These are phyloP conservation scores for Ajuga reptans DNA, from an alignment of 305 asterid genomes.

Conservation along the genomic window DNA sequence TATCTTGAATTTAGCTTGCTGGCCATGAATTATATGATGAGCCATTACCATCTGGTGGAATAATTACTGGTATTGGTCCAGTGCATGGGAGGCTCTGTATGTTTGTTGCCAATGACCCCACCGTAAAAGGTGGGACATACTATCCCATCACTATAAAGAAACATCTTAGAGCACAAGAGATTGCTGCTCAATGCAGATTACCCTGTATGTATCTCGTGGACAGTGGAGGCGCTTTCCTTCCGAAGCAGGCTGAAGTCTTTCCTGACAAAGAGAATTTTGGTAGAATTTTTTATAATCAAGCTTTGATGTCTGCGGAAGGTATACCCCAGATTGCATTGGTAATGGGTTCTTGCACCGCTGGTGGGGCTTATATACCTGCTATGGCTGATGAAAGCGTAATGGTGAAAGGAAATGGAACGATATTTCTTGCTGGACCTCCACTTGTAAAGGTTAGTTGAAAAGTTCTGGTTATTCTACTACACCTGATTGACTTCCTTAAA, in stretches of 20 bases:
- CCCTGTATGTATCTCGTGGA: conserved; percentile 96
- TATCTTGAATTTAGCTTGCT: conserved; percentile 61
- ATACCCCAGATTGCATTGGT: conserved; percentile 94
- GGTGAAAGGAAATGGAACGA: conserved; percentile 96
- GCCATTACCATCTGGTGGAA: conserved; percentile 83
- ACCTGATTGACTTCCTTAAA: not conserved
- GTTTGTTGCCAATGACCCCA: conserved; percentile 95
- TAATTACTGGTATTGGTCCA: conserved; percentile 85
- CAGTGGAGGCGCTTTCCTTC: conserved; percentile 98
- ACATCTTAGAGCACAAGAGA: conserved; percentile 96
- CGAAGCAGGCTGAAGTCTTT: conserved; percentile 94
- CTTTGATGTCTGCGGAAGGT: conserved; percentile 86
- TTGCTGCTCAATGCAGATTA: conserved; percentile 72
- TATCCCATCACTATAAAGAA: conserved; percentile 91
- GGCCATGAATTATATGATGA: conserved; percentile 79
- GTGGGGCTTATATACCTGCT: conserved; percentile 98
- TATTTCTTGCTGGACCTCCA: conserved; percentile 98
- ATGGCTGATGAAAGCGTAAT: conserved; percentile 99
- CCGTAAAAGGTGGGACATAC: conserved; percentile 95
- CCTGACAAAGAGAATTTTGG: conserved; percentile 95
- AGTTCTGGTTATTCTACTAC: not conserved
- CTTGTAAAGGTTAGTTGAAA: conserved; percentile 75
- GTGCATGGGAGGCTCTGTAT: conserved; percentile 78
- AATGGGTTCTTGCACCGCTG: conserved; percentile 94
- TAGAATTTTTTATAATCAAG: conserved; percentile 85